These are phyloP conservation scores for Macroventuria anomochaeta DNA, from an alignment of 2,329 filamentous ascomycete genomes.

Conservation along the genomic window DNA sequence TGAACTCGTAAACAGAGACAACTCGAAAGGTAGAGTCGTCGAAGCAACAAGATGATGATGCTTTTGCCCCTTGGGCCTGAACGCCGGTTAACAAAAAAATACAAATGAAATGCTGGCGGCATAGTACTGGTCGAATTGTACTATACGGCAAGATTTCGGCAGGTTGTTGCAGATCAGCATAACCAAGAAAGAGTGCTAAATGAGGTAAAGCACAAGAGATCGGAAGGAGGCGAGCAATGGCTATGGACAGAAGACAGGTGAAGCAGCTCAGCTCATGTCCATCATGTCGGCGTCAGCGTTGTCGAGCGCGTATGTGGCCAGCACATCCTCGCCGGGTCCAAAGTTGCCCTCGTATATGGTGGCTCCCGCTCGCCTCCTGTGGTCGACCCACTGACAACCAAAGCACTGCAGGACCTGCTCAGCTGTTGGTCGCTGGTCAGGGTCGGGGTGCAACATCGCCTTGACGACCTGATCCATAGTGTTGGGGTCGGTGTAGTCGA, in stretches of 20 bases:
- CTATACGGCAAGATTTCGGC: slow-evolving; percentile 10
- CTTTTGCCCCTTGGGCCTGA: slow-evolving; percentile 20
- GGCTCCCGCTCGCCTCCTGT: slow-evolving; percentile 81
- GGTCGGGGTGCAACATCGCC: slow-evolving; percentile 85
- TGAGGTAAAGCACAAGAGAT: neutral
- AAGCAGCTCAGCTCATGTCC: slow-evolving; percentile 52
- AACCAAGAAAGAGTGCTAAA: slow-evolving; percentile 10
- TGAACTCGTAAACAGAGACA: slow-evolving; percentile 24
- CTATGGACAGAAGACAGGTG: neutral
- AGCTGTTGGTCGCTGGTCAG: slow-evolving; percentile 73
- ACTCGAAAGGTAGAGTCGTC: slow-evolving; percentile 12
- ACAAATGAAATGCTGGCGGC: slow-evolving; percentile 10
- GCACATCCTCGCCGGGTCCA: slow-evolving; percentile 75
- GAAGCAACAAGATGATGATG: slow-evolving; percentile 23
- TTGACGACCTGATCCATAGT: slow-evolving; percentile 84
- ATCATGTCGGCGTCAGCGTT: slow-evolving; percentile 59
- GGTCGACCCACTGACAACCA: slow-evolving; percentile 80
- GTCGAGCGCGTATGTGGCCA: slow-evolving; percentile 50
- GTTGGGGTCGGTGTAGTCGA: slow-evolving; percentile 71
- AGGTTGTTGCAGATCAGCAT: slow-evolving; percentile 13
- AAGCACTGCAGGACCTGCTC: slow-evolving; percentile 74
- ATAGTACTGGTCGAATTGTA: slow-evolving; percentile 14
- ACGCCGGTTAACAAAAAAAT: slow-evolving; percentile 24
- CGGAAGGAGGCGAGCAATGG: neutral
- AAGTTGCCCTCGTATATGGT: slow-evolving; percentile 96